Conservation (phyloP, 176 grass and related monocot genomes). For the Musa beccarii region DNA sequence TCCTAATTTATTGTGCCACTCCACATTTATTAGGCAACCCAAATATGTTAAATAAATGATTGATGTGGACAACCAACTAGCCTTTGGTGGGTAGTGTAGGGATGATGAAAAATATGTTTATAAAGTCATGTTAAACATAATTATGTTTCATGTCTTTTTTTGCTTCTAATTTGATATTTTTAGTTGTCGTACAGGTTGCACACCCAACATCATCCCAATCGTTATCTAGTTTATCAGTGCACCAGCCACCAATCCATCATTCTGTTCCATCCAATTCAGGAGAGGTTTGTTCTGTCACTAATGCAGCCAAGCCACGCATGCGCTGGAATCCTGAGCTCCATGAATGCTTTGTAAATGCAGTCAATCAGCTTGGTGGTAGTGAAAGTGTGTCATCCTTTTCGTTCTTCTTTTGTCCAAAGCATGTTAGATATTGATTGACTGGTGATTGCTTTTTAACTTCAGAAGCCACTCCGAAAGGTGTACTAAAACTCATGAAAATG, state of each 20-base stretch:
- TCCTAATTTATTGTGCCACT: no score
- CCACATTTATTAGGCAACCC: no score
- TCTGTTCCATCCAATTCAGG: constrained; percentile 29
- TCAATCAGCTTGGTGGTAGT: constrained; percentile 63
- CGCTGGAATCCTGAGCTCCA: constrained; percentile 82
- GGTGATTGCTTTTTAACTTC: constrained; percentile 13
- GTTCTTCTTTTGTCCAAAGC: background rate
- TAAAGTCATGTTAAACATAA: background rate
- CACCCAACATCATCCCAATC: constrained; percentile 12
- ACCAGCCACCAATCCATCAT: constrained; percentile 19
- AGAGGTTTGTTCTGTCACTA: constrained; percentile 25
- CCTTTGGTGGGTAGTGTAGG: background rate
- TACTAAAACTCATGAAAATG: constrained; percentile 80
- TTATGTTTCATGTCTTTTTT: background rate
- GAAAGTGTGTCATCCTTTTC: constrained; percentile 42
- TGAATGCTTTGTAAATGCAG: constrained; percentile 59
- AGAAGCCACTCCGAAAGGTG: constrained; percentile 87
- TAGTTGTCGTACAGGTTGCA: constrained; percentile 25
- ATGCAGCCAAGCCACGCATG: constrained; percentile 48
- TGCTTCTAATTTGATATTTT: background rate
- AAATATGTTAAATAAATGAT: no score
- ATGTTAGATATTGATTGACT: constrained; percentile 5
- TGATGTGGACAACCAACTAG: background rate
- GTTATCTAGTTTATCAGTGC: constrained; percentile 15
- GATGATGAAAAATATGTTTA: background rate